Evolutionary conservation across 768 basidiomycete species (phyloP).

Genomic region (Vishniacozyma victoriae): DNA sequence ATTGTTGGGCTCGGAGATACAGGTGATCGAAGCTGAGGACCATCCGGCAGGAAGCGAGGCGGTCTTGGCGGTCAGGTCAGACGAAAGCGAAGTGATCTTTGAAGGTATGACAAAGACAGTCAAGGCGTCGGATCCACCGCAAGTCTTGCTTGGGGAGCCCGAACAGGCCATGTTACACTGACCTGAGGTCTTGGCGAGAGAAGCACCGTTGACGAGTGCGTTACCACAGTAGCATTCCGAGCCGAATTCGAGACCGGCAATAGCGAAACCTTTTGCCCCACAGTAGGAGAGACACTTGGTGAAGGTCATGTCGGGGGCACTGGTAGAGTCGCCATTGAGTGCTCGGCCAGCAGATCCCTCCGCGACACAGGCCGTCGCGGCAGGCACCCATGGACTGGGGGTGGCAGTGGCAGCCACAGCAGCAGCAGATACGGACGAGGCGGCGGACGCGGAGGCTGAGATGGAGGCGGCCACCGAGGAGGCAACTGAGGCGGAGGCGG

Average conservation of each 20-base stretch:
- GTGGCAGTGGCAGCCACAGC: not conserved
- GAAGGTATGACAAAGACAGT: constrained; percentile 11
- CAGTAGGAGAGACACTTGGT: constrained; percentile 26
- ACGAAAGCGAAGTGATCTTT: constrained; percentile 2
- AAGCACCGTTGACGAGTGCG: constrained; percentile 19
- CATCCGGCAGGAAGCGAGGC: constrained; percentile 15
- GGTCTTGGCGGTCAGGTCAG: constrained; percentile 9
- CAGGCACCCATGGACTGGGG: constrained; percentile 7
- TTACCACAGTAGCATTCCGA: constrained; percentile 23
- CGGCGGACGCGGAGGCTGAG: not conserved
- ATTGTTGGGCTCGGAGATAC: constrained; percentile 19
- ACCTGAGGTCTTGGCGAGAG: constrained; percentile 11
- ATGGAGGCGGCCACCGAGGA: constrained; percentile 2
- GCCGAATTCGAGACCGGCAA: constrained; percentile 11
- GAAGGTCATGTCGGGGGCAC: constrained; percentile 25
- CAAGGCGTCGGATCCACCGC: constrained; percentile 21
- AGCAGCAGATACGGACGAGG: constrained; percentile 4
- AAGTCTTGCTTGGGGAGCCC: constrained; percentile 21
- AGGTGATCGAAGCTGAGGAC: constrained; percentile 11
- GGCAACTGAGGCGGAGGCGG: constrained; percentile 2
- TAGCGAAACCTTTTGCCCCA: constrained; percentile 18
- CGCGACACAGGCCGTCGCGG: constrained; percentile 15
- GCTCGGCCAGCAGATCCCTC: constrained; percentile 9
- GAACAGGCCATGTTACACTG: constrained; percentile 25
- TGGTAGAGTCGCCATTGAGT: constrained; percentile 8